phyloP scores from a whole-genome alignment of 116 monocot genomes.

The Cymodocea nodosa region DNA sequence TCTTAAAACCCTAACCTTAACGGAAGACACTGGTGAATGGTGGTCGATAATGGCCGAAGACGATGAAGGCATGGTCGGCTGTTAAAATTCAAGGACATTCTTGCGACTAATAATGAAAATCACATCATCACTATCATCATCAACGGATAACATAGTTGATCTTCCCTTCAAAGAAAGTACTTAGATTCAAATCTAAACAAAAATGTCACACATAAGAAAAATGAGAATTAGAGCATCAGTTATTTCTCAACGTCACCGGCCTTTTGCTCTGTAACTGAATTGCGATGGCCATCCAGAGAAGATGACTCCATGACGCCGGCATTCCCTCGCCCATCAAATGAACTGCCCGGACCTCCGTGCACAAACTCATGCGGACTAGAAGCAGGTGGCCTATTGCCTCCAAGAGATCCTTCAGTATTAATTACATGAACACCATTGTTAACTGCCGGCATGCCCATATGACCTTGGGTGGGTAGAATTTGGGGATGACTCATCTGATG shows the following conservation, averaged over 20 bases:
- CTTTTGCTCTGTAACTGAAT: not conserved
- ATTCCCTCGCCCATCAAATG: constrained; percentile 3
- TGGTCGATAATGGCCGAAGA: no score
- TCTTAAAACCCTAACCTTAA: no score
- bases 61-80: no score
- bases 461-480: not conserved
- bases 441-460: not conserved
- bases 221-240: not conserved
- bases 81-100: no score
- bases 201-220: no score
- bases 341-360: not conserved
- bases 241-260: not conserved
- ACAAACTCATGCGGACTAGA: not conserved
- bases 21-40: no score
- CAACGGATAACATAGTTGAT: no score
- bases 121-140: no score
- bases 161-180: no score
- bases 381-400: not conserved
- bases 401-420: constrained; percentile 1
- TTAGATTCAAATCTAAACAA: no score
- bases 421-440: constrained; percentile 6
- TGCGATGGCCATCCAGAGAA: constrained; percentile 3
- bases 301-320: not conserved
- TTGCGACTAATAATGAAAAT: no score
- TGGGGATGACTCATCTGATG: constrained; percentile 5